These are phyloP conservation scores for Endoconidiophora laricicola DNA, from an alignment of 2,329 filamentous ascomycete species.

Conservation along the genomic window DNA sequence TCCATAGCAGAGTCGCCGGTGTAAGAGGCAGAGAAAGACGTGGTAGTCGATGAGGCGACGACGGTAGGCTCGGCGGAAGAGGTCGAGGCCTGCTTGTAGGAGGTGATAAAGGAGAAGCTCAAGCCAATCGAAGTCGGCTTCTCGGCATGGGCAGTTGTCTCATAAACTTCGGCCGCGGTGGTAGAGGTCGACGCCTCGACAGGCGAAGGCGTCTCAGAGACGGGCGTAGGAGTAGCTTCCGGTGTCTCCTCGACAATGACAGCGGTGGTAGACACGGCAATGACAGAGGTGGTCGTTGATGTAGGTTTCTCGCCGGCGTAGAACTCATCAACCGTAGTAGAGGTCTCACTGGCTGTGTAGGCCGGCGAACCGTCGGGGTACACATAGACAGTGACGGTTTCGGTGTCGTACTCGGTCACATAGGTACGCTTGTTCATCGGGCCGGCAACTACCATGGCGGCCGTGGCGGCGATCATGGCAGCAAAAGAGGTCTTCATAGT, in stretches of 20 bases:
- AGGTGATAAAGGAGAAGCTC: background rate
- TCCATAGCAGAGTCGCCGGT: constrained; percentile 15
- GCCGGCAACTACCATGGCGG: constrained; percentile 28
- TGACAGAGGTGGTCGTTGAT: constrained; percentile 13
- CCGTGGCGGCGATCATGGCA: constrained; percentile 26
- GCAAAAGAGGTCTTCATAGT: constrained; percentile 35
- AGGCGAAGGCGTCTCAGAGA: background rate
- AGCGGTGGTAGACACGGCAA: constrained; percentile 12
- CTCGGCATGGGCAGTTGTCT: background rate
- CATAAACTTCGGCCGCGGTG: background rate
- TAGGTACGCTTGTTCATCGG: constrained; percentile 27
- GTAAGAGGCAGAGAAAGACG: constrained; percentile 12
- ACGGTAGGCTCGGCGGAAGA: background rate
- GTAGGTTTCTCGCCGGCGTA: constrained; percentile 9
- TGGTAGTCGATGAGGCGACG: constrained; percentile 2
- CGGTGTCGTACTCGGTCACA: constrained; percentile 24
- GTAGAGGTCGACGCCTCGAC: constrained; percentile 6
- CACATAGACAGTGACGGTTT: constrained; percentile 24
- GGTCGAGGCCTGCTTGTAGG: background rate
- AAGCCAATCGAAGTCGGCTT: constrained; percentile 1
- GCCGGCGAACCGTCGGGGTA: constrained; percentile 15
- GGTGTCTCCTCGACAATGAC: constrained; percentile 9
- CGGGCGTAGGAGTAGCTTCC: background rate
- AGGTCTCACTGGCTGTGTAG: constrained; percentile 12
- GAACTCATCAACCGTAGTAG: constrained; percentile 8